These are phyloP conservation scores for Lizonia empirigonia DNA, from an alignment of 2,329 filamentous ascomycete species.

Conservation along the genomic window DNA sequence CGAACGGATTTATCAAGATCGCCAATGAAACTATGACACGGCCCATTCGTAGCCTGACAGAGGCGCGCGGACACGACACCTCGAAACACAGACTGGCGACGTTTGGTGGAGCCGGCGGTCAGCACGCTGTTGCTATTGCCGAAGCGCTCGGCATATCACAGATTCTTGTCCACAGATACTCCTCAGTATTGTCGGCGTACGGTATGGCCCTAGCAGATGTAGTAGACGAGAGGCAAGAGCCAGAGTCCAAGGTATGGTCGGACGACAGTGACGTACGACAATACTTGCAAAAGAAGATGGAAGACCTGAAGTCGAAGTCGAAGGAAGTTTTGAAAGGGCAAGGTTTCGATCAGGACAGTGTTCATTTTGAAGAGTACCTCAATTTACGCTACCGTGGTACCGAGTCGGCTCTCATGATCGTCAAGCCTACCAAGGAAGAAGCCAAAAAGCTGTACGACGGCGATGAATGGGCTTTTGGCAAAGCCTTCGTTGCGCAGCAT, in stretches of 20 bases:
- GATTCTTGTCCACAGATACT: slow-evolving; percentile 85
- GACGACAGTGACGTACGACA: slow-evolving; percentile 63
- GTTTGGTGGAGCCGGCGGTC: slow-evolving; percentile 89
- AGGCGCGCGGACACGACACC: slow-evolving; percentile 90
- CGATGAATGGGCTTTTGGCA: slow-evolving; percentile 80
- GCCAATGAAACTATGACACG: slow-evolving; percentile 92
- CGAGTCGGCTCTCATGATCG: slow-evolving; percentile 87
- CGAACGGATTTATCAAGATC: slow-evolving; percentile 86
- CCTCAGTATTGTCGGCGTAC: slow-evolving; percentile 86
- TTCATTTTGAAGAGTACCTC: slow-evolving; percentile 88
- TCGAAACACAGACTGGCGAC: slow-evolving; percentile 88
- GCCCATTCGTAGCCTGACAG: slow-evolving; percentile 86
- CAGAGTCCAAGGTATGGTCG: slow-evolving; percentile 66
- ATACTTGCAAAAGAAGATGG: slow-evolving; percentile 74
- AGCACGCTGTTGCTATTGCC: slow-evolving; percentile 90
- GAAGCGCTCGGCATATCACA: slow-evolving; percentile 82
- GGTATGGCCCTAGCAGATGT: slow-evolving; percentile 94
- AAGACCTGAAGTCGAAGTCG: slow-evolving; percentile 78
- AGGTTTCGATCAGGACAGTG: slow-evolving; percentile 75
- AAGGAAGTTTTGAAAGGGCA: slow-evolving; percentile 71
- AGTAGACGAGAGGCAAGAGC: slow-evolving; percentile 87
- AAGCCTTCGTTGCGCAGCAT: slow-evolving; percentile 84
- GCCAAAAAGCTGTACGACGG: slow-evolving; percentile 63
- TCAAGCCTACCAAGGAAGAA: slow-evolving; percentile 72
- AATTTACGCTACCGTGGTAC: slow-evolving; percentile 93